Conservation (phyloP, 2,329 filamentous ascomycete genomes). For the Cladophialophora psammophila region DNA sequence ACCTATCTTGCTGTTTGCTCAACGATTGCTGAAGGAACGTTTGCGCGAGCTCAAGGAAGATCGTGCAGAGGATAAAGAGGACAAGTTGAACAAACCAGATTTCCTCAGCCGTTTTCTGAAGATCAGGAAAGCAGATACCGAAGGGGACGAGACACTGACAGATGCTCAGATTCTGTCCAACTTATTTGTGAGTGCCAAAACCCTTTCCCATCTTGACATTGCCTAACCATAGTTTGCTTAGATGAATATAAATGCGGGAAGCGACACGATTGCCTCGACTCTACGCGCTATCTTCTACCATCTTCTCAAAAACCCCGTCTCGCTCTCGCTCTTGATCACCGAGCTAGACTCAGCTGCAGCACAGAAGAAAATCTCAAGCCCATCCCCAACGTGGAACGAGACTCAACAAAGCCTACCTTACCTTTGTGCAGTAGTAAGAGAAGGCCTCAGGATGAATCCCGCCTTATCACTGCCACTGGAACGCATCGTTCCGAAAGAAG, state of each 20-base stretch:
- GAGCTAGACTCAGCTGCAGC: constrained; percentile 42
- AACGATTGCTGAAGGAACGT: constrained; percentile 34
- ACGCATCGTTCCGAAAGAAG: constrained; percentile 45
- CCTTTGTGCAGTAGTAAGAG: constrained; percentile 48
- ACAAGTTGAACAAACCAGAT: constrained; percentile 32
- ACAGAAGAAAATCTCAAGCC: constrained; percentile 39
- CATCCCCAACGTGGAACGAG: constrained; percentile 43
- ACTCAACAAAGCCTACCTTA: constrained; percentile 45
- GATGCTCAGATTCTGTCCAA: constrained; percentile 36
- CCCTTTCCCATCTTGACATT: background rate
- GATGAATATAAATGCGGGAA: constrained; percentile 64
- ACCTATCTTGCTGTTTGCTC: constrained; percentile 37
- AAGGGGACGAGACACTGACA: constrained; percentile 31
- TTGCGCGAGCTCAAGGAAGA: constrained; percentile 27
- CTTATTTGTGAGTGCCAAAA: constrained; percentile 30
- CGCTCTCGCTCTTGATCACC: constrained; percentile 39
- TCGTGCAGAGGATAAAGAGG: constrained; percentile 23
- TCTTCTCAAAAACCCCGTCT: constrained; percentile 67
- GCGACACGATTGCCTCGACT: constrained; percentile 79
- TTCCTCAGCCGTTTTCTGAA: constrained; percentile 41
- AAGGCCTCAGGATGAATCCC: constrained; percentile 49
- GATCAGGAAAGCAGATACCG: constrained; percentile 32
- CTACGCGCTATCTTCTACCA: constrained; percentile 77
- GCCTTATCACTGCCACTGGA: constrained; percentile 47
- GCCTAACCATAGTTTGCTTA: constrained; percentile 1